Evolutionary conservation across 2,329 filamentous ascomycete species (phyloP).

Genomic region (Talaromyces sp.): DNA sequence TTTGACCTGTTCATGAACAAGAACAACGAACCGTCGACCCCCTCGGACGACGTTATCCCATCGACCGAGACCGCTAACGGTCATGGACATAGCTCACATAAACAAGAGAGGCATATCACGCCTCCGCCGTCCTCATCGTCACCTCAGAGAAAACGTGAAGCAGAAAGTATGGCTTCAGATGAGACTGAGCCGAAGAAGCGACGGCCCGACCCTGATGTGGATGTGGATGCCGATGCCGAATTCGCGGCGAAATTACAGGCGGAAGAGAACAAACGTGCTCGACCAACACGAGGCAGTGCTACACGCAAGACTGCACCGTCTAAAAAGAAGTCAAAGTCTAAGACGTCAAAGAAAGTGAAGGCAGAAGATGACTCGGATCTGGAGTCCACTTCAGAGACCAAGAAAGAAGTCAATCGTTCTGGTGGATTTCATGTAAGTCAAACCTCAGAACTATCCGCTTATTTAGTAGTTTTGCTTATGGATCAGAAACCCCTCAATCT

Average conservation of each 20-base stretch:
- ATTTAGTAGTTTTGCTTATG: background rate
- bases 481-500: slow-evolving; percentile 47
- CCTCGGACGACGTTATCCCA: slow-evolving; percentile 28
- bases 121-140: slow-evolving; percentile 34
- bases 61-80: slow-evolving; percentile 31
- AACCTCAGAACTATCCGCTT: background rate
- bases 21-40: slow-evolving; percentile 34
- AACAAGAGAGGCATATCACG: slow-evolving; percentile 28
- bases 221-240: slow-evolving; percentile 69
- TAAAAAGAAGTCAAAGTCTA: slow-evolving; percentile 61
- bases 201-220: slow-evolving; percentile 60
- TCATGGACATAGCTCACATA: slow-evolving; percentile 24
- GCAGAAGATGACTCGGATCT: slow-evolving; percentile 77
- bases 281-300: slow-evolving; percentile 72
- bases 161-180: slow-evolving; percentile 40
- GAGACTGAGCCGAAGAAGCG: slow-evolving; percentile 57
- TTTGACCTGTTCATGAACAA: slow-evolving; percentile 64
- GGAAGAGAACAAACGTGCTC: slow-evolving; percentile 75
- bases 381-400: slow-evolving; percentile 57
- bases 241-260: slow-evolving; percentile 86
- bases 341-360: slow-evolving; percentile 66
- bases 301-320: slow-evolving; percentile 55
- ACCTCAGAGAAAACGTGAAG: slow-evolving; percentile 41
- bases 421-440: slow-evolving; percentile 77
- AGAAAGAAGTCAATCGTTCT: slow-evolving; percentile 69